Base-by-base conservation (phyloP, 257 asterid species). In the Nicotiana knightiana region DNA sequence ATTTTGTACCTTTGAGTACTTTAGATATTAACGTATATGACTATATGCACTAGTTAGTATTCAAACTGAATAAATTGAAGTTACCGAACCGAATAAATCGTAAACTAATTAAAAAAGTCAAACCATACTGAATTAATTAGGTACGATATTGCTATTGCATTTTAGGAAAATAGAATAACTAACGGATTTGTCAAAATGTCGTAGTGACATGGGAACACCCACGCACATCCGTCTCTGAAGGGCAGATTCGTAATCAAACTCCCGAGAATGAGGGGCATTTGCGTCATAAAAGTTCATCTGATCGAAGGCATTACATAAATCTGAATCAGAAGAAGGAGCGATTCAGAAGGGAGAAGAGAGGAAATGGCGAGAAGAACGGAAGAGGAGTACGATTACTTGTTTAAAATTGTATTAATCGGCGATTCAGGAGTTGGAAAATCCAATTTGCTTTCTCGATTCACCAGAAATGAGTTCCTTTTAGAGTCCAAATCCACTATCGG, bases 401-500 rank as follows among this genome's bases (percentile, higher is more conserved):
- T 89, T 80, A 89, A 89, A 63, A 85, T 89, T 5, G 90, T 89
- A 35, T 55, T 89, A 68, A 87, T 89, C 83, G 91, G 91, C 61
- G 91, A 89, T 85, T 89, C 91, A 0, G 91, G 89, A 2, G 91
- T 87, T 6, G 90, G 91, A 0, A 89, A 89, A 71, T 89, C 91
- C 4, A 87, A 87, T 37, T 28, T 88, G 64, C 88, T 88, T 3
- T 88, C 91, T 54, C 86, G 91, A 77, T 88, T 88, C 81, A 88
- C 91, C 67, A 81, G 91, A 71, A 88, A 88, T 48, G 91, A 88
- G 59, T 88, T 88, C 84, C 78, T 87, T 76, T 80, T 88, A 82
- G 91, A 88, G 51, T 88, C 90, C 73, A 88, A 88, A 84, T 88
- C 91, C 82, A 88, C 91, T 73, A 88, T 88, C 71, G 91, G 91